Conservation (phyloP, 1,284 basidiomycete species). For the Phenoliferia sp. region DNA sequence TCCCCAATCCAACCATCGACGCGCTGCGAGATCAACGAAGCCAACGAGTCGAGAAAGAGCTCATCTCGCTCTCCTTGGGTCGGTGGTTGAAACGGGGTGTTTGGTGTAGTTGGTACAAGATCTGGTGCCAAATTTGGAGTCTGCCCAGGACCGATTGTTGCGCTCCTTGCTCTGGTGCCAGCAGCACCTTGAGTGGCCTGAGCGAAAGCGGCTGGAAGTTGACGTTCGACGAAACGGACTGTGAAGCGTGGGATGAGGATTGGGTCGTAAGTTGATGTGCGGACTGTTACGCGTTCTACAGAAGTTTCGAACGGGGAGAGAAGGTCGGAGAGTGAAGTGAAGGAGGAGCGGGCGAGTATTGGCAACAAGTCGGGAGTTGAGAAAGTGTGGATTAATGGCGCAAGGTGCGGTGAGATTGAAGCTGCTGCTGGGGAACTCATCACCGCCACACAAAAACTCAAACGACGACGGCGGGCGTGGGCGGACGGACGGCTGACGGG, state of each 20-base stretch:
- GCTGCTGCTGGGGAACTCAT: background rate
- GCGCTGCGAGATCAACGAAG: background rate
- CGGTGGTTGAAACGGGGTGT: slow-evolving; percentile 2
- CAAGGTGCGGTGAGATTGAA: slow-evolving; percentile 1
- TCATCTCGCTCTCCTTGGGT: slow-evolving; percentile 22
- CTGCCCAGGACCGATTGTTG: too few relatives aligned
- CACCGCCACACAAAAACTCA: background rate
- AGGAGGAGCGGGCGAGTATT: slow-evolving; percentile 4
- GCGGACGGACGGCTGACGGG: background rate
- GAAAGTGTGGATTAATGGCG: slow-evolving; percentile 17
- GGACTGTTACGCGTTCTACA: slow-evolving; percentile 13
- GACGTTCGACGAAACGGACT: slow-evolving; percentile 9
- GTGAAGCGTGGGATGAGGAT: background rate
- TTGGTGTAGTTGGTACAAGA: background rate
- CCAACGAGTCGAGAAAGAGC: slow-evolving; percentile 28
- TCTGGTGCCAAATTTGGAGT: too few relatives aligned
- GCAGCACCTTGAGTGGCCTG: background rate
- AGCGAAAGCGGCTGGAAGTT: slow-evolving; percentile 3
- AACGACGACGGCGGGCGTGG: too few relatives aligned
- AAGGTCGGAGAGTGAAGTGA: slow-evolving; percentile 9
- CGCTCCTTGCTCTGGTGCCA: background rate
- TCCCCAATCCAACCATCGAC: slow-evolving; percentile 2
- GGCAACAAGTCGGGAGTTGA: slow-evolving; percentile 9
- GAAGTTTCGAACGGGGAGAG: slow-evolving; percentile 10
- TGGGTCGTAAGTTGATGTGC: slow-evolving; percentile 8